Conservation (phyloP, 2,329 filamentous ascomycete genomes). For the Xylariaceae sp. region DNA sequence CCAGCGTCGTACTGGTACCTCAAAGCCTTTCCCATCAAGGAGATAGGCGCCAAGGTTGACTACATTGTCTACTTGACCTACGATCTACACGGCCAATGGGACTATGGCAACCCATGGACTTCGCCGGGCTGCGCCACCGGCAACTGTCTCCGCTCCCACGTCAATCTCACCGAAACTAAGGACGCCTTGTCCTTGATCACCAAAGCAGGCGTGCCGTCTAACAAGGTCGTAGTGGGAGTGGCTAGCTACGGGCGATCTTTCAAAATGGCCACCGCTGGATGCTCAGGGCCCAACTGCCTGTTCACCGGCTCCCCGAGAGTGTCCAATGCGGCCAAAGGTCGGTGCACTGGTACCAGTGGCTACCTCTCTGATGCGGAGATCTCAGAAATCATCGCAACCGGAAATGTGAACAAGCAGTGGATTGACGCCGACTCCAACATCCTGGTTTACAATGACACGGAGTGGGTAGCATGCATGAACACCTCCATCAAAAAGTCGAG, state of each 20-base stretch:
- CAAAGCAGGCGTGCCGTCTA: constrained; percentile 29
- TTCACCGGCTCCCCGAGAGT: constrained; percentile 40
- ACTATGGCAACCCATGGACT: constrained; percentile 24
- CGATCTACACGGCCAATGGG: constrained; percentile 35
- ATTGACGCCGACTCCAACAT: constrained; percentile 30
- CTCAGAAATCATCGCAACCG: constrained; percentile 36
- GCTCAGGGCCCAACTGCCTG: constrained; percentile 41
- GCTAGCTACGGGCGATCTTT: constrained; percentile 17
- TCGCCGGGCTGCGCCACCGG: constrained; percentile 10
- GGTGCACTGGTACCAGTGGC: constrained; percentile 47
- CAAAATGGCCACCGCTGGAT: constrained; percentile 41
- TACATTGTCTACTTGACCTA: constrained; percentile 37
- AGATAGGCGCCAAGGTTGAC: constrained; percentile 28
- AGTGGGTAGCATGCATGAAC: constrained; percentile 34
- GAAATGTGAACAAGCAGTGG: constrained; percentile 20
- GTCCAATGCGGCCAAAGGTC: constrained; percentile 41
- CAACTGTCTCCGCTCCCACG: constrained; percentile 39
- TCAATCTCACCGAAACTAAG: constrained; percentile 43
- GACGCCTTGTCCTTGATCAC: constrained; percentile 35
- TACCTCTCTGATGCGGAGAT: constrained; percentile 51
- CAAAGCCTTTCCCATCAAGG: constrained; percentile 28
- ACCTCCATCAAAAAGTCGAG: constrained; percentile 33
- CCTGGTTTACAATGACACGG: constrained; percentile 32
- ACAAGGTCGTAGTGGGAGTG: constrained; percentile 33
- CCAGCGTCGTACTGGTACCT: constrained; percentile 40